Base-by-base conservation (phyloP, 805 yeast genomes). In the Metschnikowia sp. region DNA sequence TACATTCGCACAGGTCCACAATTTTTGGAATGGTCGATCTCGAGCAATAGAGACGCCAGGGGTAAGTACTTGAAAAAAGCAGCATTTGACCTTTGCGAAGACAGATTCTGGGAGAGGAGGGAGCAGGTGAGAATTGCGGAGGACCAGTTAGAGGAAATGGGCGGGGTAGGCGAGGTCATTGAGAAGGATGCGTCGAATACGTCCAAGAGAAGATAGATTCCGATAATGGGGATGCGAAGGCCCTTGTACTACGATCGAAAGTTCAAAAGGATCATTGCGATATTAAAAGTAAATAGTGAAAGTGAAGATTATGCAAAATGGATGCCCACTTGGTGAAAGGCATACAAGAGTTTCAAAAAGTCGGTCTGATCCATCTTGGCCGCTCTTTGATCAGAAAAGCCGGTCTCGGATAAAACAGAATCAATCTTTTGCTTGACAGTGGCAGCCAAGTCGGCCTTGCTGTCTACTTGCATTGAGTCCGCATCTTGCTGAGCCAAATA, bases 31-130 rank as follows among this genome's bases (percentile, higher is more conserved):
- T 92, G 98, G 97, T 88, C 96, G 1, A 86, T 90, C 54, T 84
- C 94, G 4, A 86, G 84, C 61, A 86, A 89, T 57, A 78, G 86
- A 56, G 91, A 86, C 48, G 84, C 89, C 11, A 81, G 96, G 59
- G 98, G 97, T 45, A 92, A 92, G 64, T 84, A 87, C 60, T 77
- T 92, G 65, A 91, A 92, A 70, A 84, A 85, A 46, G 86, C 88
- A 38, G 85, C 97, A 0, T 92, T 92, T 62, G 97, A 90, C 52
- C 69, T 92, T 51, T 86, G 94, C 64, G 96, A 91, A 67, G 92
- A 86, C 55, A 81, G 99, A 70, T 92, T 96, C 94, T 92, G 98
- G 98, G 98, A 92, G 64, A 86, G 98, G 72, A 83, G 97, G 70
- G 98, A 92, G 58, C 92, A 84, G 59, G 84, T 92, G 22, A 83